Conservation (phyloP, 768 basidiomycete genomes). For the Mycena belliarum region DNA sequence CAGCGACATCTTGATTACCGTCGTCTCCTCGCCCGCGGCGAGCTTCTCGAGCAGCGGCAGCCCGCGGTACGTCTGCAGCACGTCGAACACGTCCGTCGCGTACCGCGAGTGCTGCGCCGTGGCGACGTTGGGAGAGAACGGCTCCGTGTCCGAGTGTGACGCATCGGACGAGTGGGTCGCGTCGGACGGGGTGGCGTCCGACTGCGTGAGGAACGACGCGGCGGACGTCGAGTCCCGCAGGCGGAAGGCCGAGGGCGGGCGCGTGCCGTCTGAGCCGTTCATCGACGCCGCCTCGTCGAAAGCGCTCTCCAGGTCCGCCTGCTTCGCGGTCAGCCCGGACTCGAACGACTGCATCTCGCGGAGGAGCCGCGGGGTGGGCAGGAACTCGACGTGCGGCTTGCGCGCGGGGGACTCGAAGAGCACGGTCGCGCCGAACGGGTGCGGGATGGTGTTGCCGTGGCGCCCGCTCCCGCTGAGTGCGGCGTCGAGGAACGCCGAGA, state of each 20-base stretch:
- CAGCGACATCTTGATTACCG: constrained; percentile 73
- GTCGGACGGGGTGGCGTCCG: constrained; percentile 4
- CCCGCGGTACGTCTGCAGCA: constrained; percentile 78
- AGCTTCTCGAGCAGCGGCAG: constrained; percentile 73
- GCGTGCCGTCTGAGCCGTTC: constrained; percentile 15
- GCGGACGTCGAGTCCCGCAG: constrained; percentile 19
- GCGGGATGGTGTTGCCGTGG: constrained; percentile 35
- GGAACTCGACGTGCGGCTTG: constrained; percentile 40
- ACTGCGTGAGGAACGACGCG: constrained; percentile 19
- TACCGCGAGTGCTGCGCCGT: constrained; percentile 61
- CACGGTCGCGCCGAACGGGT: constrained; percentile 69
- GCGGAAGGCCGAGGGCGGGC: constrained; percentile 34
- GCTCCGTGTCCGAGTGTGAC: constrained; percentile 22
- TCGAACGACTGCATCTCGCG: constrained; percentile 90
- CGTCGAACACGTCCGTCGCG: constrained; percentile 76
- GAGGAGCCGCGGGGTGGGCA: constrained; percentile 55
- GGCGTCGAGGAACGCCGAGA: constrained; percentile 36
- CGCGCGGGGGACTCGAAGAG: constrained; percentile 60
- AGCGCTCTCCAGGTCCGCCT: constrained; percentile 33
- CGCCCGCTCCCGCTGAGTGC: too few species aligned
- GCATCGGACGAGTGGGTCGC: constrained; percentile 6
- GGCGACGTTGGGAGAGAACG: constrained; percentile 43
- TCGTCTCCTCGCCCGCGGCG: constrained; percentile 56
- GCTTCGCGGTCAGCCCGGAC: constrained; percentile 75
- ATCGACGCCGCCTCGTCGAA: constrained; percentile 9